These are phyloP conservation scores for Nadsonia commutata DNA, from an alignment of 1,139 yeast genomes.

Conservation along the genomic window DNA sequence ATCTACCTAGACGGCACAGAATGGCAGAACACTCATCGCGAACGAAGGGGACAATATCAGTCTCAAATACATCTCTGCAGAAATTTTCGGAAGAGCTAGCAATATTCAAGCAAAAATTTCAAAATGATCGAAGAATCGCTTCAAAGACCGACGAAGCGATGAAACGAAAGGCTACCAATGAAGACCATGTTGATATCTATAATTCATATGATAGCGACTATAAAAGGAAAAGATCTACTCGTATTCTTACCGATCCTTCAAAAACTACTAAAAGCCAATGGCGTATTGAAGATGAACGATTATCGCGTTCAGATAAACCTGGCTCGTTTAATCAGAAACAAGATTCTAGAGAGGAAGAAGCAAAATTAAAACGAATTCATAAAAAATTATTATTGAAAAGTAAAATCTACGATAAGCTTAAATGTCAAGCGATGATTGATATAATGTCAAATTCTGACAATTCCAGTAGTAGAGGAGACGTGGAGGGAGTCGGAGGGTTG, in stretches of 20 bases:
- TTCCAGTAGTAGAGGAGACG: neutral
- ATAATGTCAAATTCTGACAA: neutral
- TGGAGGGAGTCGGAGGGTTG: conserved; percentile 5
- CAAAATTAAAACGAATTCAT: neutral
- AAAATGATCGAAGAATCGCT: neutral
- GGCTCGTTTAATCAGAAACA: neutral
- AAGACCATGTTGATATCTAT: no score
- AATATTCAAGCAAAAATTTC: conserved; percentile 11
- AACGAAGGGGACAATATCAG: conserved; percentile 7
- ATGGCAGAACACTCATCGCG: no score
- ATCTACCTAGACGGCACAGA: no score
- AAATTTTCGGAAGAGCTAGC: conserved; percentile 15
- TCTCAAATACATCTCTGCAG: conserved; percentile 12
- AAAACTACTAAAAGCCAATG: no score
- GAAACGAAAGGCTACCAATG: no score
- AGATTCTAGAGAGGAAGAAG: neutral
- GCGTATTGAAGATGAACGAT: no score
- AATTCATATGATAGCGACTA: no score
- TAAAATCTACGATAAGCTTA: neutral
- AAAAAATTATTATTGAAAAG: neutral
- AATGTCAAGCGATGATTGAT: neutral
- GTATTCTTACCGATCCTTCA: no score
- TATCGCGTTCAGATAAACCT: no score
- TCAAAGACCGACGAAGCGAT: no score
- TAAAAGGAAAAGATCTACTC: no score